Evolutionary conservation across 2,329 filamentous ascomycete species (phyloP).

Genomic region (Aspergillus caelatus): DNA sequence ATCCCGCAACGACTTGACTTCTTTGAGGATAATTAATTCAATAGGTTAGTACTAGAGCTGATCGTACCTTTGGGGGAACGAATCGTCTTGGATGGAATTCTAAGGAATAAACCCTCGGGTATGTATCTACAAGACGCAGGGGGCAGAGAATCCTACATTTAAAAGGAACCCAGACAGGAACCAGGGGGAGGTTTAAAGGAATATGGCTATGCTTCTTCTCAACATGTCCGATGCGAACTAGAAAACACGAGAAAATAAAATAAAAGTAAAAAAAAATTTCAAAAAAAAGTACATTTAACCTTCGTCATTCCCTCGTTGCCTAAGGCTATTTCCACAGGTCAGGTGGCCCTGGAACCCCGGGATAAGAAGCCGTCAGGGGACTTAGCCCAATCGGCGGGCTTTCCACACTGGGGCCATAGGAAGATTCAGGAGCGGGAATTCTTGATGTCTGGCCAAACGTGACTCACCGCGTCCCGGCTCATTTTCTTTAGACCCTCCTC

Average conservation of each 20-base stretch:
- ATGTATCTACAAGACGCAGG: neutral
- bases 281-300: constrained; percentile 8
- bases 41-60: constrained; percentile 4
- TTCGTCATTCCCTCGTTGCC: constrained; percentile 16
- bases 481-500: constrained; percentile 9
- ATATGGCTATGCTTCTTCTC: neutral
- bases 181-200: neutral
- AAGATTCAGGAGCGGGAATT: constrained; percentile 19
- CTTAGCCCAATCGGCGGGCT: constrained; percentile 19
- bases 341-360: constrained; percentile 20
- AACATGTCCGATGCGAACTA: neutral
- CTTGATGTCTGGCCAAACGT: constrained; percentile 7
- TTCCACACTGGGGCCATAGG: constrained; percentile 17
- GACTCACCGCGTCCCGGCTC: constrained; percentile 13
- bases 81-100: neutral
- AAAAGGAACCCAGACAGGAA: neutral
- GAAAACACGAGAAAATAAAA: constrained; percentile 6
- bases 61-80: constrained; percentile 9
- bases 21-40: constrained; percentile 12
- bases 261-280: neutral
- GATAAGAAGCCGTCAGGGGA: constrained; percentile 11
- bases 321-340: constrained; percentile 16
- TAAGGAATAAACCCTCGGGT: constrained; percentile 1
- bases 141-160: neutral
- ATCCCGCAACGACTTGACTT: constrained; percentile 15